These are phyloP conservation scores for Lachancea waltii DNA, from an alignment of 805 yeast genomes.

Conservation along the genomic window DNA sequence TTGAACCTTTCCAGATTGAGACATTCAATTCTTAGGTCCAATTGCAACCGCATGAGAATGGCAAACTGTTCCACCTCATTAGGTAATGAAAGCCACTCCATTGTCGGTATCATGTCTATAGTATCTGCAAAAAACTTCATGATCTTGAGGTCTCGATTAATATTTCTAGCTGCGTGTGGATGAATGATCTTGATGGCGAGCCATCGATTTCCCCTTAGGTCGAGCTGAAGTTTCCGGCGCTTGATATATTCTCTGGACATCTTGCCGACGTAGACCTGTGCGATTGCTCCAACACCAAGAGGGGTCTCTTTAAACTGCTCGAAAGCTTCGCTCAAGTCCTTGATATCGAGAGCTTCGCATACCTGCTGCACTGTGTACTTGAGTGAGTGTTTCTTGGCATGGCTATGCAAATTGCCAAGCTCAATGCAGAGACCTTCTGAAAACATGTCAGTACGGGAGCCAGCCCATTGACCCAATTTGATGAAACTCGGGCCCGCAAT, in stretches of 20 bases:
- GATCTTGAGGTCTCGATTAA: conserved; percentile 74
- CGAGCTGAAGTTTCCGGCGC: conserved; percentile 18
- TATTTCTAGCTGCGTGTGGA: conserved; percentile 69
- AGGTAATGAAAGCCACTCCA: conserved; percentile 97
- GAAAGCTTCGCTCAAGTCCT: conserved; percentile 65
- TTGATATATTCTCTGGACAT: conserved; percentile 42
- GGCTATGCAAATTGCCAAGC: conserved; percentile 71
- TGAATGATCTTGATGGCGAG: conserved; percentile 93
- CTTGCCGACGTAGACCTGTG: conserved; percentile 83
- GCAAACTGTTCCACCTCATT: conserved; percentile 89
- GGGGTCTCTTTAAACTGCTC: conserved; percentile 72
- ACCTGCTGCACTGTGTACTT: conserved; percentile 53
- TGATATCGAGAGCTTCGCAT: conserved; percentile 48
- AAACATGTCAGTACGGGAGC: conserved; percentile 90
- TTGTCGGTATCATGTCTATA: conserved; percentile 74
- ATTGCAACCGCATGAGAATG: conserved; percentile 76
- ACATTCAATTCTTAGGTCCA: conserved; percentile 87
- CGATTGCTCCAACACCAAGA: conserved; percentile 97
- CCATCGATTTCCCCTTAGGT: conserved; percentile 34
- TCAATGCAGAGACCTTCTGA: conserved; percentile 72
- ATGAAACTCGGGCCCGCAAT: conserved; percentile 88
- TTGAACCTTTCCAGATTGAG: conserved; percentile 67
- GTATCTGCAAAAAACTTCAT: conserved; percentile 73
- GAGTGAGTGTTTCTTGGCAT: conserved; percentile 69
- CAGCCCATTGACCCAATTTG: conserved; percentile 98